These are phyloP conservation scores for Smallanthus sonchifolius DNA, from an alignment of 129 eudicot genomes.

Conservation along the genomic window DNA sequence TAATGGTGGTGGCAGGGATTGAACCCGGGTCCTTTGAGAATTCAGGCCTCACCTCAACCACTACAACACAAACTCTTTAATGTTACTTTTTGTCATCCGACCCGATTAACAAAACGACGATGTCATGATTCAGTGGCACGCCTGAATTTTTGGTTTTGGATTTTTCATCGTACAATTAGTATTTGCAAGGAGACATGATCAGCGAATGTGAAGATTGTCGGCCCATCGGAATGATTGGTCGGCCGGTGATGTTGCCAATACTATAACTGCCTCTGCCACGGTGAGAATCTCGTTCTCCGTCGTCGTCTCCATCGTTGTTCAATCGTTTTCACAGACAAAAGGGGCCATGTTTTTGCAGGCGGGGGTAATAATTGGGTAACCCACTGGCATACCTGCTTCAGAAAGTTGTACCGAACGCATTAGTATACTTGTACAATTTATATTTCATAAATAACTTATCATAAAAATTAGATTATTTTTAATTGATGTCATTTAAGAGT, in stretches of 20 bases:
- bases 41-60: too few relatives aligned
- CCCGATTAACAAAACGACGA: slow-evolving; percentile 15
- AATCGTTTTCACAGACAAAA: slow-evolving; percentile 14
- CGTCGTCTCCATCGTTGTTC: slow-evolving; percentile 12
- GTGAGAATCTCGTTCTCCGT: slow-evolving; percentile 25
- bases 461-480: too few relatives aligned
- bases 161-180: slow-evolving; percentile 19
- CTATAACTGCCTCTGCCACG: slow-evolving; percentile 17
- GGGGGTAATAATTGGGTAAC: not conserved
- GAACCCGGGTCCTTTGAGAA: too few relatives aligned
- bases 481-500: too few relatives aligned
- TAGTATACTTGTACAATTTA: not conserved
- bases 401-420: not conserved
- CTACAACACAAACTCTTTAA: too few relatives aligned
- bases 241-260: slow-evolving; percentile 54
- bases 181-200: slow-evolving; percentile 23
- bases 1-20: too few relatives aligned
- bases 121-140: slow-evolving; percentile 41
- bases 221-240: slow-evolving; percentile 45
- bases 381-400: not conserved
- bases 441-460: not conserved
- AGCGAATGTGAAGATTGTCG: slow-evolving; percentile 18
- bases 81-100: slow-evolving; percentile 8
- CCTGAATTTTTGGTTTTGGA: slow-evolving; percentile 26
- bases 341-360: slow-evolving; percentile 1